Conservation (phyloP, 805 yeast genomes). For the Pichia cephalocereana region DNA sequence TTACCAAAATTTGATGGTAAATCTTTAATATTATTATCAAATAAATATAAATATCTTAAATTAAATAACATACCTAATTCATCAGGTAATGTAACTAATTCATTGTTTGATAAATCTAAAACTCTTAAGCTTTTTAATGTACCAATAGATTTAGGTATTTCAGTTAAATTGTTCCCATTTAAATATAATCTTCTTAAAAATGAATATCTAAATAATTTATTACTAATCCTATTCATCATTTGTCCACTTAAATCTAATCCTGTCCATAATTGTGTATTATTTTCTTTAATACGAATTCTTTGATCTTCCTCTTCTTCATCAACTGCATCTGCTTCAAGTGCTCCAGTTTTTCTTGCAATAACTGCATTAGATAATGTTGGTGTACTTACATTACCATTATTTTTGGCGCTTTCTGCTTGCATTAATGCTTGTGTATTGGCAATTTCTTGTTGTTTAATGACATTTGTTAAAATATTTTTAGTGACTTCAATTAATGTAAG, state of each 20-base stretch:
- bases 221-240: conserved; percentile 61
- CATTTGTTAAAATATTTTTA: conserved; percentile 26
- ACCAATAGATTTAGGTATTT: conserved; percentile 59
- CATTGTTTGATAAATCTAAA: conserved; percentile 76
- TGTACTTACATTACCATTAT: conserved; percentile 30
- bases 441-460: conserved; percentile 19
- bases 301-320: conserved; percentile 61
- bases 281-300: conserved; percentile 47
- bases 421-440: conserved; percentile 9
- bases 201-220: conserved; percentile 66
- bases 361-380: conserved; percentile 27
- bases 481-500: conserved; percentile 33
- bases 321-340: conserved; percentile 26
- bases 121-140: conserved; percentile 67
- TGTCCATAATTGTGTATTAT: conserved; percentile 84
- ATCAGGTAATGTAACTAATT: conserved; percentile 60
- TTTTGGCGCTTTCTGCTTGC: conserved; percentile 9
- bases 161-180: conserved; percentile 71
- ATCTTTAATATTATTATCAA: conserved; percentile 71
- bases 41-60: conserved; percentile 72
- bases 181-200: conserved; percentile 82
- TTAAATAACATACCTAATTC: conserved; percentile 80
- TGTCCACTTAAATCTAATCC: conserved; percentile 90
- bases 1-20: conserved; percentile 84
- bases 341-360: conserved; percentile 21